Evolutionary conservation across 805 yeast species (phyloP).

Genomic region (Candida orba): DNA sequence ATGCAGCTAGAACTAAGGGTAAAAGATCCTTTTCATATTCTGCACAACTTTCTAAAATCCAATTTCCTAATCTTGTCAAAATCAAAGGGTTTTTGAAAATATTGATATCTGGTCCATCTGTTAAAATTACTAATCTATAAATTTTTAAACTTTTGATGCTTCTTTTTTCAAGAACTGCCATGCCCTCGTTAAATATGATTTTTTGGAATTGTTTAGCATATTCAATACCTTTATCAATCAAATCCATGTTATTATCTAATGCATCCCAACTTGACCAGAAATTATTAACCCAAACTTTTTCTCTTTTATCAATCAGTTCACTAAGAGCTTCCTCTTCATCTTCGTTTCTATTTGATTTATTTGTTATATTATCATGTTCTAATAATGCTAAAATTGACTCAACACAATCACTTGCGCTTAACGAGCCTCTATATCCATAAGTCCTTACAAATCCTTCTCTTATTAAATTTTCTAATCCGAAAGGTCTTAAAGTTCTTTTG

Average conservation of each 20-base stretch:
- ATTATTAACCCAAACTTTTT: conserved; percentile 67
- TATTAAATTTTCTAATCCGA: conserved; percentile 76
- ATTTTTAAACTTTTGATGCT: conserved; percentile 71
- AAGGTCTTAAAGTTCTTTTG: conserved; percentile 58
- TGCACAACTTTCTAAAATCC: conserved; percentile 87
- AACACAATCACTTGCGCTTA: conserved; percentile 89
- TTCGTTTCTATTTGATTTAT: neutral
- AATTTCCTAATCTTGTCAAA: conserved; percentile 73
- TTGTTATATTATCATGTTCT: conserved; percentile 49
- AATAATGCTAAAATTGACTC: conserved; percentile 81
- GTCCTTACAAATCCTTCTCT: conserved; percentile 82
- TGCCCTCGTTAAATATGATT: conserved; percentile 80
- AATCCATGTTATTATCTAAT: conserved; percentile 40
- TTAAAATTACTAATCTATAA: conserved; percentile 79
- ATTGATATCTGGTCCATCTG: conserved; percentile 78
- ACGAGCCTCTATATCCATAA: conserved; percentile 79
- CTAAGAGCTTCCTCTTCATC: conserved; percentile 24
- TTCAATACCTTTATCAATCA: conserved; percentile 62
- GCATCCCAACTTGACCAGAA: conserved; percentile 69
- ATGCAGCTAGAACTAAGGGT: conserved; percentile 82
- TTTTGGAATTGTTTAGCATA: conserved; percentile 81
- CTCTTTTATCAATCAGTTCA: conserved; percentile 34
- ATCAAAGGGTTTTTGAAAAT: conserved; percentile 84
- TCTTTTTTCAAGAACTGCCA: conserved; percentile 79
- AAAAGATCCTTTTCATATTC: conserved; percentile 60